Evolutionary conservation across 768 basidiomycete genomes (phyloP).

Genomic region (Leccinum imitatum): DNA sequence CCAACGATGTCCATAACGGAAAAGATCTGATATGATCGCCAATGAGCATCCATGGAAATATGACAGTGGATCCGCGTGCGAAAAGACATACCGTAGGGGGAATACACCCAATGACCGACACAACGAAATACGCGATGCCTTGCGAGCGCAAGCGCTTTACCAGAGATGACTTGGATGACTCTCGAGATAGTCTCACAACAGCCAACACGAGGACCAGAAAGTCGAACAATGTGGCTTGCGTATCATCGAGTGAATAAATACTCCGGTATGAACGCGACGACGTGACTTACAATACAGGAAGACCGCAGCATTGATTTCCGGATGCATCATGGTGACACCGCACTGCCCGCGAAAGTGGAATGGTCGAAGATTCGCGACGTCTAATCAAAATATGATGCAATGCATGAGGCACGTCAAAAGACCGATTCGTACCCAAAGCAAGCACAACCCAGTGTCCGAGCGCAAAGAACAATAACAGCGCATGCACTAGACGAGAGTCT

Average conservation of each 20-base stretch:
- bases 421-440: slow-evolving; percentile 8
- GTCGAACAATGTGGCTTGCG: slow-evolving; percentile 24
- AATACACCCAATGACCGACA: slow-evolving; percentile 20
- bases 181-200: slow-evolving; percentile 15
- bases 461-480: slow-evolving; percentile 9
- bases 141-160: slow-evolving; percentile 18
- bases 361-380: slow-evolving; percentile 9
- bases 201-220: slow-evolving; percentile 21
- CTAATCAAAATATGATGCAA: slow-evolving; percentile 8
- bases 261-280: not conserved
- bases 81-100: slow-evolving; percentile 7
- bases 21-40: slow-evolving; percentile 11
- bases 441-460: slow-evolving; percentile 27
- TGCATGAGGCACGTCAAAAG: not conserved
- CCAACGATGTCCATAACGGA: not conserved
- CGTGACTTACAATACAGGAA: slow-evolving; percentile 22
- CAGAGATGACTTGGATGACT: slow-evolving; percentile 17
- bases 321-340: not conserved
- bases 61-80: not conserved
- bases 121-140: slow-evolving; percentile 21
- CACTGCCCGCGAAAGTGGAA: not conserved
- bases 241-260: slow-evolving; percentile 1
- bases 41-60: not conserved
- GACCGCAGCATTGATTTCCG: slow-evolving; percentile 5
- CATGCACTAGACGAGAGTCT: slow-evolving; percentile 14